These are phyloP conservation scores for Mrakia gelida DNA, from an alignment of 768 basidiomycete genomes.

Conservation along the genomic window DNA sequence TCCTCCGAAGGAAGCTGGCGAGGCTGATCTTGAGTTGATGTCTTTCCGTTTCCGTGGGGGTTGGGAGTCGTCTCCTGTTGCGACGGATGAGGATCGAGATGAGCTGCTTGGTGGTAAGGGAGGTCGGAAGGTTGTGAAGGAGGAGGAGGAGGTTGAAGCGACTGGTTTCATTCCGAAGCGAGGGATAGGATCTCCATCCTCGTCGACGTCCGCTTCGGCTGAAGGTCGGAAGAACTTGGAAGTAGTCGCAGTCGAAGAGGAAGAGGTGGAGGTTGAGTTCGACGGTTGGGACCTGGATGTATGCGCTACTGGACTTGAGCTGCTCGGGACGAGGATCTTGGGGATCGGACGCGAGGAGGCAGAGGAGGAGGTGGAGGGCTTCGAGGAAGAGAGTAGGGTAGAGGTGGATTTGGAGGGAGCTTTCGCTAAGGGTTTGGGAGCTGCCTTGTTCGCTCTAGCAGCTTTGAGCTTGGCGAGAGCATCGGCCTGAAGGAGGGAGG, in stretches of 20 bases:
- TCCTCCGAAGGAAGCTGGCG: neutral
- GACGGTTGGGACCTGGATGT: neutral
- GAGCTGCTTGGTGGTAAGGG: neutral
- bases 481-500: neutral
- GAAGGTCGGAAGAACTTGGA: neutral
- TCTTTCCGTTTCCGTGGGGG: conserved; percentile 5
- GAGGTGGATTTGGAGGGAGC: conserved; percentile 9
- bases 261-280: neutral
- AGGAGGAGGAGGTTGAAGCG: conserved; percentile 12
- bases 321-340: conserved; percentile 20
- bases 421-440: neutral
- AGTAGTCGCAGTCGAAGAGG: neutral
- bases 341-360: conserved; percentile 2
- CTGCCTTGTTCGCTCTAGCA: neutral
- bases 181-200: conserved; percentile 24
- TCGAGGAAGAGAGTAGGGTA: neutral
- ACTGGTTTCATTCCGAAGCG: neutral
- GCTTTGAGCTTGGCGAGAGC: conserved; percentile 24
- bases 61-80: neutral
- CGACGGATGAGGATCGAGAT: neutral
- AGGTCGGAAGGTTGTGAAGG: neutral
- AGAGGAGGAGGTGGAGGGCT: conserved; percentile 2
- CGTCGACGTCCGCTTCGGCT: neutral
- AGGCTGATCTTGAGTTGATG: conserved; percentile 2
- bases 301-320: conserved; percentile 15